Evolutionary conservation across 768 basidiomycete species (phyloP).

Genomic region (Naganishia antarctica): DNA sequence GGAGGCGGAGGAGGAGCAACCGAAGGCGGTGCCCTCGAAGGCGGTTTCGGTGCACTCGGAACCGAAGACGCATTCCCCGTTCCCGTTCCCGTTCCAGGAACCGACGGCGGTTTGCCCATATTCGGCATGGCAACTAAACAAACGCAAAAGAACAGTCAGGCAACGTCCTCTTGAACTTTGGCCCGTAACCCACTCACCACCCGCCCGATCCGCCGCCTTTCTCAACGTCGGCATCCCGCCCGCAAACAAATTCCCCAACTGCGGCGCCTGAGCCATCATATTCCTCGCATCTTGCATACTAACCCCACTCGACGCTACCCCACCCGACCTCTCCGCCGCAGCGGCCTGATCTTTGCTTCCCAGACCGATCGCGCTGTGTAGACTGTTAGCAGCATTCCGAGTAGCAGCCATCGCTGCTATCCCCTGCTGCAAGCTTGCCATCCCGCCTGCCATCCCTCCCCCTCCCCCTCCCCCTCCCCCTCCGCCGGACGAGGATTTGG

Average conservation of each 20-base stretch:
- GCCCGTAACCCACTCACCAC: conserved; percentile 21
- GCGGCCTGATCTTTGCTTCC: neutral
- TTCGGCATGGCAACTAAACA: neutral
- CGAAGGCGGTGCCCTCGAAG: conserved; percentile 1
- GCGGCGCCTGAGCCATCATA: conserved; percentile 30
- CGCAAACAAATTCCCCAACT: conserved; percentile 56
- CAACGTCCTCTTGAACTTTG: neutral
- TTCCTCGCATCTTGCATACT: conserved; percentile 38
- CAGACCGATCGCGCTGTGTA: conserved; percentile 4
- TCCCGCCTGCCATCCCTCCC: conserved; percentile 42
- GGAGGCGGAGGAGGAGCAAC: conserved; percentile 4
- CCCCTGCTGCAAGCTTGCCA: neutral
- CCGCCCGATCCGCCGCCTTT: conserved; percentile 60
- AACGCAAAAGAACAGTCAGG: neutral
- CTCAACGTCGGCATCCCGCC: conserved; percentile 88
- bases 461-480: conserved; percentile 46
- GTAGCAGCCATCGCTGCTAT: conserved; percentile 1
- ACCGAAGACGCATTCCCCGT: neutral
- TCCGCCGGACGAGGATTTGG: conserved; percentile 28
- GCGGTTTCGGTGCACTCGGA: conserved; percentile 8
- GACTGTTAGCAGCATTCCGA: neutral
- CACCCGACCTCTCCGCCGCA: neutral
- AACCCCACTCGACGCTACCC: conserved; percentile 27
- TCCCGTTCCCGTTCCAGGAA: neutral
- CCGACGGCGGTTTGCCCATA: conserved; percentile 13